These are phyloP conservation scores for Heterococcus sp. DNA, from an alignment of 108 stramenopile species.

Conservation along the genomic window DNA sequence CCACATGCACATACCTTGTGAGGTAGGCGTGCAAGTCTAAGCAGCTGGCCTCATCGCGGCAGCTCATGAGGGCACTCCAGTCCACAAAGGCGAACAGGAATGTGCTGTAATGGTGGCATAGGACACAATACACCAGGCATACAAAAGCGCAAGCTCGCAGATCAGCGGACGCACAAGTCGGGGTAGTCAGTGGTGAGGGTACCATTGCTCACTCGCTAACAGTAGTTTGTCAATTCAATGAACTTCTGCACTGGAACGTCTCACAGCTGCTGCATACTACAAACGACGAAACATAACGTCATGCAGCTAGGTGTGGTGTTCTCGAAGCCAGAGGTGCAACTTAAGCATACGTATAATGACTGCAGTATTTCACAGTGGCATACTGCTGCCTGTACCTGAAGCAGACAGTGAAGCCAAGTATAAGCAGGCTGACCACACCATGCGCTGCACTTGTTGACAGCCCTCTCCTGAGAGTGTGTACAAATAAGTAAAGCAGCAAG, in stretches of 20 bases:
- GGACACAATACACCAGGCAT: not conserved
- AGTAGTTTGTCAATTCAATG: not conserved
- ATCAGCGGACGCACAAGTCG: not conserved
- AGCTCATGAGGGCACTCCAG: slow-evolving; percentile 70
- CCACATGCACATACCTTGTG: too few species aligned
- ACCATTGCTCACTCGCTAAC: not conserved
- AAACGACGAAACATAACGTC: not conserved
- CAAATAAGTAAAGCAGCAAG: too few species aligned
- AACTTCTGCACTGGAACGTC: not conserved
- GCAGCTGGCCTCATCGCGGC: slow-evolving; percentile 79
- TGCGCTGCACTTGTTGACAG: slow-evolving; percentile 73
- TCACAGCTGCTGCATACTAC: not conserved
- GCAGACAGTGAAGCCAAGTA: slow-evolving; percentile 81
- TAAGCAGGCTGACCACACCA: slow-evolving; percentile 72
- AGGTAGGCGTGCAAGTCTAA: slow-evolving; percentile 53
- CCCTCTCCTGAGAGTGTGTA: slow-evolving; percentile 73
- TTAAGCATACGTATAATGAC: not conserved
- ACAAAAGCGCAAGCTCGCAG: not conserved
- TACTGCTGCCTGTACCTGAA: too few species aligned
- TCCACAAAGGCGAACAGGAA: slow-evolving; percentile 79
- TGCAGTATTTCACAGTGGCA: too few species aligned
- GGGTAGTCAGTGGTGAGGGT: not conserved
- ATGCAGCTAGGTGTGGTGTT: not conserved
- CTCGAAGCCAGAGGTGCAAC: not conserved
- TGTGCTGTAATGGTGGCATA: slow-evolving; percentile 52